Conservation (phyloP, 139 green algal species). For the Tetraselmis striata region DNA sequence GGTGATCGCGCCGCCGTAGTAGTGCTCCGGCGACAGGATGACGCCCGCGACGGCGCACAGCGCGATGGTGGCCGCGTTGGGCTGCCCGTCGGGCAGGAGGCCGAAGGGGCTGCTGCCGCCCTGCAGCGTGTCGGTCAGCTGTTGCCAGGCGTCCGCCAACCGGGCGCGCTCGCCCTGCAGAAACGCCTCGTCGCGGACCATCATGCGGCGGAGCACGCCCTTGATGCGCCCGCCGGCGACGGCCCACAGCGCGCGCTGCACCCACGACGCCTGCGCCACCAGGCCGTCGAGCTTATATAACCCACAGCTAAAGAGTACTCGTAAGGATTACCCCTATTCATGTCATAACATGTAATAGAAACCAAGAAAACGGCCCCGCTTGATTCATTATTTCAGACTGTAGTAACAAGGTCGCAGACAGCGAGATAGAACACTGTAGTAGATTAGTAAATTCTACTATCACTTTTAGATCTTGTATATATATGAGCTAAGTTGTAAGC, state of each 20-base stretch:
- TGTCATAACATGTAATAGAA: no score
- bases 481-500: no score
- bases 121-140: neutral
- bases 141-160: neutral
- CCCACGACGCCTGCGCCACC: neutral
- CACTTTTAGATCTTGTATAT: no score
- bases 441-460: no score
- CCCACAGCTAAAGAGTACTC: no score
- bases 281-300: neutral
- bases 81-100: neutral
- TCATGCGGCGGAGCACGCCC: neutral
- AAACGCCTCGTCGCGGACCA: neutral
- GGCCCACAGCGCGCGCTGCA: neutral
- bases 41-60: neutral
- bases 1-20: neutral
- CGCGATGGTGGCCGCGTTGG: neutral
- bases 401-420: no score
- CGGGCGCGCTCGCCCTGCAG: neutral
- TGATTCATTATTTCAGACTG: no score
- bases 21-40: neutral
- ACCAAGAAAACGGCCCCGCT: no score
- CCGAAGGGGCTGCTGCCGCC: neutral
- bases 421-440: no score
- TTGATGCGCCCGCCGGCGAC: neutral
- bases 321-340: no score